Evolutionary conservation across 495 filamentous ascomycete species (phyloP).

Genomic region (Daldinia vernicosa): DNA sequence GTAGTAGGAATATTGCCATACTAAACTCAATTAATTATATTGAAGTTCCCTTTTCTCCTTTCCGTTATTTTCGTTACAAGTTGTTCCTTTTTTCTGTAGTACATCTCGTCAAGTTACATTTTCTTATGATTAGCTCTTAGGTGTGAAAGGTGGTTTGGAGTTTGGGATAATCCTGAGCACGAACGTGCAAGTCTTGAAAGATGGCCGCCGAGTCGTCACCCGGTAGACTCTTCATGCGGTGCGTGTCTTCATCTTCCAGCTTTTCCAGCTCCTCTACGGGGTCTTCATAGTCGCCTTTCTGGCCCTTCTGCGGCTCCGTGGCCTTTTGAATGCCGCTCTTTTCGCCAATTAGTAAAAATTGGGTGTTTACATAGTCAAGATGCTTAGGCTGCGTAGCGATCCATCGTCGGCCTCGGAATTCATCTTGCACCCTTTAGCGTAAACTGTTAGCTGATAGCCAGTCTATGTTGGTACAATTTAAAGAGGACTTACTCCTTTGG

Average conservation of each 20-base stretch:
- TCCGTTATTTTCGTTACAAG: neutral
- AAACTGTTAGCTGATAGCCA: neutral
- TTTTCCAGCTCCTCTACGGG: conserved; percentile 62
- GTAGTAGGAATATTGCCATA: neutral
- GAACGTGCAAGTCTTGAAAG: conserved; percentile 53
- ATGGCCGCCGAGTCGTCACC: conserved; percentile 53
- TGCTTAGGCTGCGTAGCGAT: conserved; percentile 76
- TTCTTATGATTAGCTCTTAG: neutral
- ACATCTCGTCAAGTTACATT: neutral
- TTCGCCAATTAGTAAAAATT: conserved; percentile 85
- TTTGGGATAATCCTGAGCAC: conserved; percentile 52
- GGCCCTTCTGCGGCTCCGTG: conserved; percentile 62
- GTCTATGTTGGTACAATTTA: neutral
- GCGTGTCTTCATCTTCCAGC: conserved; percentile 54
- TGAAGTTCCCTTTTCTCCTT: neutral
- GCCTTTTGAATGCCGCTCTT: conserved; percentile 71
- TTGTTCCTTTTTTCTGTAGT: neutral
- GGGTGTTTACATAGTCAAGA: conserved; percentile 79
- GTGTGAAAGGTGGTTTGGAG: conserved; percentile 53
- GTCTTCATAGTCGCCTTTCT: conserved; percentile 63
- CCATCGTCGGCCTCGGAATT: conserved; percentile 81
- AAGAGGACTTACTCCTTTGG: conserved; percentile 68
- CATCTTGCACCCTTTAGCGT: conserved; percentile 64
- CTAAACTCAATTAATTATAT: neutral
- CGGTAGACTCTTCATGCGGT: conserved; percentile 50